Conservation (phyloP, 177 flowering plant genomes). For the Vitis hybrid region DNA sequence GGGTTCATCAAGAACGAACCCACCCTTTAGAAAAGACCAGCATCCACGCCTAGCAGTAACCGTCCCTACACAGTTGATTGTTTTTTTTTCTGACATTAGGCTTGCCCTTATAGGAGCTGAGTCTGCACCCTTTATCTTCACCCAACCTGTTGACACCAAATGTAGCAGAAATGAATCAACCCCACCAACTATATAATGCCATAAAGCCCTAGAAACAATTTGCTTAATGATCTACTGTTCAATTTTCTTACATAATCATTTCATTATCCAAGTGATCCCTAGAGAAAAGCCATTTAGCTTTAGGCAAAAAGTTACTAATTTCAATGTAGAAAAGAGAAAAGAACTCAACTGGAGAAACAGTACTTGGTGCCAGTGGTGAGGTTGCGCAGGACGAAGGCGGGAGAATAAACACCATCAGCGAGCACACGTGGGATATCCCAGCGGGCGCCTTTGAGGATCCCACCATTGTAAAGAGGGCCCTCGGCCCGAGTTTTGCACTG, state of each 20-base stretch:
- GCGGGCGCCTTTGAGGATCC: slow-evolving; percentile 39
- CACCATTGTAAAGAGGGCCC: slow-evolving; percentile 75
- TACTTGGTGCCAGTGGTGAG: slow-evolving; percentile 56
- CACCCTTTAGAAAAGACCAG: slow-evolving; percentile 98
- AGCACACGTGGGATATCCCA: no score
- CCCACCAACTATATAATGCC: not conserved
- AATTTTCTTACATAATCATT: no score
- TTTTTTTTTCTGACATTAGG: slow-evolving; percentile 35
- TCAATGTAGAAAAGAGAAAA: not conserved
- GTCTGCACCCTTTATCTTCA: slow-evolving; percentile 53
- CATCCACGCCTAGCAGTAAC: slow-evolving; percentile 67
- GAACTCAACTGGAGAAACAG: slow-evolving; percentile 70
- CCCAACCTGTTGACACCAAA: slow-evolving; percentile 61
- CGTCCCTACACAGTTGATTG: slow-evolving; percentile 54
- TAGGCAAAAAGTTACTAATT: not conserved
- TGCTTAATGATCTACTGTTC: no score
- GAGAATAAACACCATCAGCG: slow-evolving; percentile 23
- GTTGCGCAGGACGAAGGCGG: slow-evolving; percentile 52
- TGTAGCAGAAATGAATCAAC: not conserved
- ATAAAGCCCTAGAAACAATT: not conserved
- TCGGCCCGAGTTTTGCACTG: slow-evolving; percentile 76
- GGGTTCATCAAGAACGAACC: slow-evolving; percentile 58
- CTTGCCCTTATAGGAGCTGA: slow-evolving; percentile 58
- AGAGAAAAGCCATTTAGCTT: not conserved
- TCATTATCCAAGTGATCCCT: not conserved